A percentile compares a stretch with the other conserved stretches of the same genome.
Conservation (phyloP, 1,284 basidiomycete genomes). For the Chalciporus piperatoides region DNA sequence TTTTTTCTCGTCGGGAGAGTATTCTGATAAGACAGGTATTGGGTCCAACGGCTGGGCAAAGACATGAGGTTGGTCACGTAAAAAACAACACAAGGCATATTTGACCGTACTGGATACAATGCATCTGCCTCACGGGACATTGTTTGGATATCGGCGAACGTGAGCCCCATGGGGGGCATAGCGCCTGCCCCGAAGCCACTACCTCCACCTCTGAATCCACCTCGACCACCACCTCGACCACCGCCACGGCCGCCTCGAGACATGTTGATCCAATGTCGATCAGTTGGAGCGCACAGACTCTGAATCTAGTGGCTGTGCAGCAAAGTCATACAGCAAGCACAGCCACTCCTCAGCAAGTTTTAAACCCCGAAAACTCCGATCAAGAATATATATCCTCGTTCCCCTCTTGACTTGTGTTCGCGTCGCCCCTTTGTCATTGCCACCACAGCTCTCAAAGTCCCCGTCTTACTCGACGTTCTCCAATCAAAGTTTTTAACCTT, state of each 20-base stretch:
- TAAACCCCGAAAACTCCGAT: slow-evolving; percentile 29
- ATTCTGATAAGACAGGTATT: slow-evolving; percentile 60
- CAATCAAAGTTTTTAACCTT: not conserved
- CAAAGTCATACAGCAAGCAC: slow-evolving; percentile 11
- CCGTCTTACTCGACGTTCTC: not conserved
- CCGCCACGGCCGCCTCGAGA: slow-evolving; percentile 54
- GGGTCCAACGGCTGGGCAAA: slow-evolving; percentile 50
- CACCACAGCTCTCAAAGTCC: slow-evolving; percentile 13
- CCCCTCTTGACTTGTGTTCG: slow-evolving; percentile 7
- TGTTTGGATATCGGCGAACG: slow-evolving; percentile 72
- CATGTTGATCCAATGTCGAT: slow-evolving; percentile 37
- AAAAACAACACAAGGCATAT: slow-evolving; percentile 14
- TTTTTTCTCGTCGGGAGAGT: slow-evolving; percentile 57
- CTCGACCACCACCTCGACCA: slow-evolving; percentile 53
- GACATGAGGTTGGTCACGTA: slow-evolving; percentile 21
- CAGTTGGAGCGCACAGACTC: slow-evolving; percentile 2
- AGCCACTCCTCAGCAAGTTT: slow-evolving; percentile 8
- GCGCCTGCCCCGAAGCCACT: slow-evolving; percentile 47
- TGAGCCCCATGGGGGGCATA: slow-evolving; percentile 71
- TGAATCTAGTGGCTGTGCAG: slow-evolving; percentile 9
- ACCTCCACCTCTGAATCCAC: slow-evolving; percentile 51
- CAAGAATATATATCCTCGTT: slow-evolving; percentile 19
- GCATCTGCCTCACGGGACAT: slow-evolving; percentile 70
- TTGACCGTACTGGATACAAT: slow-evolving; percentile 67
- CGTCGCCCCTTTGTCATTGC: slow-evolving; percentile 30